These are phyloP conservation scores for Komagataella pastoris DNA, from an alignment of 805 yeast genomes.

Conservation along the genomic window DNA sequence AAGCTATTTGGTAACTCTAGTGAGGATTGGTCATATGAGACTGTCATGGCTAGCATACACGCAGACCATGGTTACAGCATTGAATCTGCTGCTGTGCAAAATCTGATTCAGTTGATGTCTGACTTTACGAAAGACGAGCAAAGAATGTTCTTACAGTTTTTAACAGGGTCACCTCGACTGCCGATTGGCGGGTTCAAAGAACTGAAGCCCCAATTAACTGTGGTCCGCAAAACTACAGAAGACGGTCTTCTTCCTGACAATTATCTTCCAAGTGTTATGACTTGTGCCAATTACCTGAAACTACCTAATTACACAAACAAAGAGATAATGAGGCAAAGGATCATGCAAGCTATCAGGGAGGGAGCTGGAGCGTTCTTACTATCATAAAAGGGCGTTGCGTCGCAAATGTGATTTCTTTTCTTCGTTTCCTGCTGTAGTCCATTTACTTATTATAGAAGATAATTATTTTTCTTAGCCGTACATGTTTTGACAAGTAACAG, in stretches of 20 bases:
- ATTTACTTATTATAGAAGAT: background rate
- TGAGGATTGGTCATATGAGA: constrained; percentile 76
- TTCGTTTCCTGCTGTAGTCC: background rate
- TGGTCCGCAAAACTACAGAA: constrained; percentile 76
- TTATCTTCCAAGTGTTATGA: constrained; percentile 93
- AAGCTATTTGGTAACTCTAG: constrained; percentile 62
- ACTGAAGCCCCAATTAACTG: constrained; percentile 71
- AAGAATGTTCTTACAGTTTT: constrained; percentile 67
- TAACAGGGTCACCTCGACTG: constrained; percentile 86
- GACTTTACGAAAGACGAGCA: constrained; percentile 40
- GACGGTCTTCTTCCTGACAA: constrained; percentile 56
- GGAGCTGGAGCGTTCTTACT: constrained; percentile 83
- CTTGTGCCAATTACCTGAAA: constrained; percentile 90
- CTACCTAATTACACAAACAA: constrained; percentile 68
- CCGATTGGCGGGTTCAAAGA: constrained; percentile 92
- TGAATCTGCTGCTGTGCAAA: constrained; percentile 50
- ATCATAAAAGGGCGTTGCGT: constrained; percentile 21
- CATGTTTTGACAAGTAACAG: constrained; percentile 35
- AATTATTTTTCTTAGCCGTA: constrained; percentile 9
- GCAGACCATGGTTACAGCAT: constrained; percentile 86
- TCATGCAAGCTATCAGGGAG: constrained; percentile 65
- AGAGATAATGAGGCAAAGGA: constrained; percentile 41
- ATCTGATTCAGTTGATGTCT: constrained; percentile 48
- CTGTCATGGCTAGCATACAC: constrained; percentile 44
- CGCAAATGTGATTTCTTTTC: background rate